A percentile compares a stretch with the other conserved stretches of the same genome.
phyloP scores from a whole-genome alignment of 2,329 filamentous ascomycete genomes.

The Epichloe aotearoae region DNA sequence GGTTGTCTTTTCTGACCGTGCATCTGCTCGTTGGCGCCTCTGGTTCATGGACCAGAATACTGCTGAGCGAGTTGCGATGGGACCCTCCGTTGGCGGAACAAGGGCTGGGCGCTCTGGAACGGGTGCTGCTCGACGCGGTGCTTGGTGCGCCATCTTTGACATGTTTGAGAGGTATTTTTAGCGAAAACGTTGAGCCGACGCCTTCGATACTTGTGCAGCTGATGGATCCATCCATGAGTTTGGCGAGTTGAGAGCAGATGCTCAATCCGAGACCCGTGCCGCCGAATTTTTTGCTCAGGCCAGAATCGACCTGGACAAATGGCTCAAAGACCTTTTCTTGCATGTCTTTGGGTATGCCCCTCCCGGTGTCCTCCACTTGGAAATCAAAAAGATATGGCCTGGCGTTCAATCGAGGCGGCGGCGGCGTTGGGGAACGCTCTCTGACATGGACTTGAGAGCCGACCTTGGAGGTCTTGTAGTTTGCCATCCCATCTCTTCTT shows the following conservation, averaged over 20 bases:
- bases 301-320: conserved; percentile 85
- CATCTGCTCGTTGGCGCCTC: conserved; percentile 6
- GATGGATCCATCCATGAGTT: conserved; percentile 70
- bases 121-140: conserved; percentile 39
- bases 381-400: conserved; percentile 70
- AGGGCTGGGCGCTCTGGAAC: conserved; percentile 36
- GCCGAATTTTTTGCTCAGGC: conserved; percentile 78
- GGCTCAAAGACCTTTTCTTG: conserved; percentile 82
- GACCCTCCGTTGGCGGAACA: conserved; percentile 26
- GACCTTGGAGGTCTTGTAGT: conserved; percentile 45
- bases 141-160: conserved; percentile 46
- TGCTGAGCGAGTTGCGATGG: conserved; percentile 17
- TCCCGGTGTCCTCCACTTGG: conserved; percentile 77
- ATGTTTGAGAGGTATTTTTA: conserved; percentile 71
- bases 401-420: conserved; percentile 40
- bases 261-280: conserved; percentile 79
- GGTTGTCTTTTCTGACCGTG: conserved; percentile 16
- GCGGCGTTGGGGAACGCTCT: conserved; percentile 44
- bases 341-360: conserved; percentile 66
- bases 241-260: conserved; percentile 78
- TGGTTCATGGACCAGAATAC: conserved; percentile 9
- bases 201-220: conserved; percentile 57
- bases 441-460: conserved; percentile 32
- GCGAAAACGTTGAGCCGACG: conserved; percentile 66
- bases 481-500: conserved; percentile 28